phyloP scores from a whole-genome alignment of 345 rosid species.

The Euclidium syriacum region DNA sequence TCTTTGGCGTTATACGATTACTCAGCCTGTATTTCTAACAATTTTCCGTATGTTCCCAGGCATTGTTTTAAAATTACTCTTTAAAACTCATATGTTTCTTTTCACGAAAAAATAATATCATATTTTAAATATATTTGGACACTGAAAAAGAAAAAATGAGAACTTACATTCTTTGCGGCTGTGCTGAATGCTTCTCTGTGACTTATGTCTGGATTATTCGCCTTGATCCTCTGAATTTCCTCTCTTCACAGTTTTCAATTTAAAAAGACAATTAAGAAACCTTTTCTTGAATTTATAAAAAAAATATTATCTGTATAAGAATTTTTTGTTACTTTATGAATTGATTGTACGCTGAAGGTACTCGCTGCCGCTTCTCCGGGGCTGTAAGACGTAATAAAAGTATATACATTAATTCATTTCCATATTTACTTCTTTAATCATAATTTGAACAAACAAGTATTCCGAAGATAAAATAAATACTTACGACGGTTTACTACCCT shows the following conservation, averaged over 20 bases:
- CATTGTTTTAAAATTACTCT: background rate
- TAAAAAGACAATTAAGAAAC: background rate
- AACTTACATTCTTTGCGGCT: slow-evolving; percentile 92
- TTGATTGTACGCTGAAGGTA: slow-evolving; percentile 97
- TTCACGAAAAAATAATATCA: background rate
- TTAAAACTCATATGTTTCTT: background rate
- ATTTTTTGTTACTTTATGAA: slow-evolving; percentile 64
- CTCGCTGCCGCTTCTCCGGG: slow-evolving; percentile 97
- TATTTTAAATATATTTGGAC: background rate
- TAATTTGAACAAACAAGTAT: background rate
- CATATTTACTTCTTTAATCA: background rate
- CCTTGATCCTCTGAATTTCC: slow-evolving; percentile 99
- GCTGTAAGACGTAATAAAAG: slow-evolving; percentile 45
- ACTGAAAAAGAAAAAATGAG: background rate
- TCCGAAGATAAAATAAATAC: slow-evolving; percentile 2
- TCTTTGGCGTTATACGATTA: background rate
- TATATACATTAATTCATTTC: background rate
- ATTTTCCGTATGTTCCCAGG: background rate
- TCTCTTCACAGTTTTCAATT: slow-evolving; percentile 41
- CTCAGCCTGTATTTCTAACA: background rate
- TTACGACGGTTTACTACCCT: slow-evolving; percentile 76
- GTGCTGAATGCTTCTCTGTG: slow-evolving; percentile 99
- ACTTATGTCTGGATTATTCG: slow-evolving; percentile 90
- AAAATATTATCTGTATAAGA: too few species aligned
- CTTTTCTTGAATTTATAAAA: background rate